Percentiles rank a stretch among this genome's conserved stretches.
Evolutionary conservation across 2,329 filamentous ascomycete genomes (phyloP).

Genomic region (Scopulariopsis brevicaulis): DNA sequence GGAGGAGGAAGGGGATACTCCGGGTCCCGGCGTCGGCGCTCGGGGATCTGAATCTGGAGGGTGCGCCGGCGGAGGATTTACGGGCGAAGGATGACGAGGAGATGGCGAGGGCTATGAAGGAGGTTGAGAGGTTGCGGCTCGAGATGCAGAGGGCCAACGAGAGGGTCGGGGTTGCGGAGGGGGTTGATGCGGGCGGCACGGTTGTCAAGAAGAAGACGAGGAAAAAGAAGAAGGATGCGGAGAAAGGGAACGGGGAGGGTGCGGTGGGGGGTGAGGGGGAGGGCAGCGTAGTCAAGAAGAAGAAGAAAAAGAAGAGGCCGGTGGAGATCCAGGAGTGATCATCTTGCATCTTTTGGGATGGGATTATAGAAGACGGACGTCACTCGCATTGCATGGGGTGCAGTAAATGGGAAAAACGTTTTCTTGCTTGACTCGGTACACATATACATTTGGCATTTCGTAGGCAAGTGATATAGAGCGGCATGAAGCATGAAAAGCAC

Average conservation of each 20-base stretch:
- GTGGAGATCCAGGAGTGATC: conserved; percentile 3
- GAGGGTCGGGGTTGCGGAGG: conserved; percentile 58
- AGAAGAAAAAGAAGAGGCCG: conserved; percentile 26
- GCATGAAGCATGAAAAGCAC: background rate
- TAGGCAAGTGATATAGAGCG: no score
- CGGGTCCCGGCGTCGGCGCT: conserved; percentile 70
- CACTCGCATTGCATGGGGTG: background rate
- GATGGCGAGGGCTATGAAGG: conserved; percentile 78
- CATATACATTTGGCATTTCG: background rate
- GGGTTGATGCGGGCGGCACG: conserved; percentile 53
- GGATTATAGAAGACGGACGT: background rate
- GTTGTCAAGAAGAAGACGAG: conserved; percentile 59
- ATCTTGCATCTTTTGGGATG: background rate
- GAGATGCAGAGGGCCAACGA: conserved; percentile 83
- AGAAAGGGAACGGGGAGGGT: conserved; percentile 8
- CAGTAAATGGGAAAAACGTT: background rate
- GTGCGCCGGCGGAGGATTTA: conserved; percentile 33
- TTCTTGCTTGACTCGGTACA: background rate
- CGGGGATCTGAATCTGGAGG: conserved; percentile 54
- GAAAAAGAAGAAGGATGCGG: conserved; percentile 17
- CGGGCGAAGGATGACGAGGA: conserved; percentile 72
- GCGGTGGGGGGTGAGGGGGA: conserved; percentile 6
- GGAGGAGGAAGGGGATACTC: conserved; percentile 49
- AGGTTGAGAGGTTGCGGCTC: conserved; percentile 74
- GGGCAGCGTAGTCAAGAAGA: conserved; percentile 32